Conservation (phyloP, 306 rosid genomes). For the Citrullus amarus region DNA sequence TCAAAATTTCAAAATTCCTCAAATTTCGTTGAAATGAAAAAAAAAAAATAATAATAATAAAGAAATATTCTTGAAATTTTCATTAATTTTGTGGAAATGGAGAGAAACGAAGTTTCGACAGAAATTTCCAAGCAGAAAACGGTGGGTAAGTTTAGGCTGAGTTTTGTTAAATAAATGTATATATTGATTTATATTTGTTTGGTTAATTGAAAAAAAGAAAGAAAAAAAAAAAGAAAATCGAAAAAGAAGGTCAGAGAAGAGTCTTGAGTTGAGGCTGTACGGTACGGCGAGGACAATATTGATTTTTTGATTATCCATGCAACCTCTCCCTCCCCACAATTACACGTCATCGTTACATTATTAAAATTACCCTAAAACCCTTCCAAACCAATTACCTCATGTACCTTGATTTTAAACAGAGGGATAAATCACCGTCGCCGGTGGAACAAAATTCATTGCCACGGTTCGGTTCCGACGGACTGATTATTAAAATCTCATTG, state of each 20-base stretch:
- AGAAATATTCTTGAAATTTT: too few relatives aligned
- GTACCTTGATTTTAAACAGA: too few relatives aligned
- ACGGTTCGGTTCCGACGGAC: not conserved
- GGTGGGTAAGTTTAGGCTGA: too few relatives aligned
- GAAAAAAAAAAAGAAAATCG: not conserved
- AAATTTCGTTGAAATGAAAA: too few relatives aligned
- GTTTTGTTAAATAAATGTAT: too few relatives aligned
- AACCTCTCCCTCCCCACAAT: not conserved
- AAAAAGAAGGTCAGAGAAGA: not conserved
- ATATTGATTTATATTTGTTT: not conserved
- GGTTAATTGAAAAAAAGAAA: not conserved
- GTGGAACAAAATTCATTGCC: not conserved
- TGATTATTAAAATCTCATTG: not conserved
- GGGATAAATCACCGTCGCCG: slow-evolving; percentile 12
- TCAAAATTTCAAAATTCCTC: too few relatives aligned
- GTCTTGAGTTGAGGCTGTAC: not conserved
- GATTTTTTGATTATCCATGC: not conserved
- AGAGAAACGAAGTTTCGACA: too few relatives aligned
- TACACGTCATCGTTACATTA: not conserved
- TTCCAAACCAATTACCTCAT: not conserved
- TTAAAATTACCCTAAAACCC: not conserved
- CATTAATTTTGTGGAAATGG: too few relatives aligned
- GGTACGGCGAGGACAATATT: slow-evolving; percentile 2
- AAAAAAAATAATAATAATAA: too few relatives aligned
- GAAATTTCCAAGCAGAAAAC: too few relatives aligned